These are phyloP conservation scores for Coniosporium apollinis DNA, from an alignment of 495 filamentous ascomycete genomes.

Conservation along the genomic window DNA sequence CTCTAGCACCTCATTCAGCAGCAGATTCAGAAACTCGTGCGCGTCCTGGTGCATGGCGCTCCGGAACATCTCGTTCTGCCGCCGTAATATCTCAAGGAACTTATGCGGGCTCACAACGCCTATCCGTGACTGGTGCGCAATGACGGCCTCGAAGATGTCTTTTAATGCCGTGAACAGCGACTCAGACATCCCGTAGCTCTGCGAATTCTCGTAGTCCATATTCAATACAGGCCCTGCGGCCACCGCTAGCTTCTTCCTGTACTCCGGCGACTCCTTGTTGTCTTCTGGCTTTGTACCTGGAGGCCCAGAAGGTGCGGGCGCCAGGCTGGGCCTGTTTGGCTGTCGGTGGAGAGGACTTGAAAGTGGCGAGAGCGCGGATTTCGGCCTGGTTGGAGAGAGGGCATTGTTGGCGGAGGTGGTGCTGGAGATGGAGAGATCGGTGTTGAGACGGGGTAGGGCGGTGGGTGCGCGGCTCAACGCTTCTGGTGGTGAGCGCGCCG, in stretches of 20 bases:
- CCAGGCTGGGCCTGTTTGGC: too few relatives aligned
- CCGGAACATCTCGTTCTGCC: slow-evolving; percentile 95
- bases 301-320: neutral
- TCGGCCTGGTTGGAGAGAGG: slow-evolving; percentile 17
- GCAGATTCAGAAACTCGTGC: slow-evolving; percentile 86
- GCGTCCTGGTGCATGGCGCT: slow-evolving; percentile 96
- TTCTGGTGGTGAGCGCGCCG: slow-evolving; percentile 43
- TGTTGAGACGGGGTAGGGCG: slow-evolving; percentile 28
- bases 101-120: slow-evolving; percentile 86
- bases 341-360: too few relatives aligned
- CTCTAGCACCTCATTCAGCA: slow-evolving; percentile 90
- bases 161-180: slow-evolving; percentile 86
- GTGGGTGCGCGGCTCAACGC: slow-evolving; percentile 31
- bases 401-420: slow-evolving; percentile 20
- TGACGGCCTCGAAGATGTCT: slow-evolving; percentile 88
- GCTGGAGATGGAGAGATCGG: slow-evolving; percentile 30
- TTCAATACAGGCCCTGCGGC: slow-evolving; percentile 71
- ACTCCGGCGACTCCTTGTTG: slow-evolving; percentile 72
- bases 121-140: slow-evolving; percentile 62
- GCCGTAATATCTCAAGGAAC: slow-evolving; percentile 82
- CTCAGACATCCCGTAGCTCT: slow-evolving; percentile 81
- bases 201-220: slow-evolving; percentile 59
- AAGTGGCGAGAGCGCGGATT: too few relatives aligned
- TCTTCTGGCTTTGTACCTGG: slow-evolving; percentile 42
- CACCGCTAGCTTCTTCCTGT: slow-evolving; percentile 90